phyloP scores from a whole-genome alignment of 257 asterid species.

The Petrea volubilis region DNA sequence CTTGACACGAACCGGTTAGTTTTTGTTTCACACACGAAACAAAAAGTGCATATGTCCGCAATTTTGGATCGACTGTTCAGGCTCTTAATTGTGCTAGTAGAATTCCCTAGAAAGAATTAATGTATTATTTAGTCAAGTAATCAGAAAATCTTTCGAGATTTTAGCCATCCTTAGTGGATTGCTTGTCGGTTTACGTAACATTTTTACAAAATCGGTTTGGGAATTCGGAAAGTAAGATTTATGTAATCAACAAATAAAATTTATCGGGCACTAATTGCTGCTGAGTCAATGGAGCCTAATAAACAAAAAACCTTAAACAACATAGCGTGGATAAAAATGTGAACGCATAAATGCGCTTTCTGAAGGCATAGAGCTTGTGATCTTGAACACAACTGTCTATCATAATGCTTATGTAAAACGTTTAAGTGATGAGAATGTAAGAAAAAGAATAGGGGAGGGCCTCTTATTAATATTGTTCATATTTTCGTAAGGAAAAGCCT shows the following conservation, averaged over 20 bases:
- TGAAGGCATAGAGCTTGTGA: neutral
- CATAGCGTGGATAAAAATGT: neutral
- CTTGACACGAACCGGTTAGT: constrained; percentile 3
- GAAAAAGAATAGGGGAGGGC: no score
- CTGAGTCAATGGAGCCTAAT: constrained; percentile 1
- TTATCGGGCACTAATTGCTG: neutral
- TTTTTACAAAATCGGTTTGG: neutral
- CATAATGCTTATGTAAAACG: neutral
- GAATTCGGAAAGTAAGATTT: constrained; percentile 3
- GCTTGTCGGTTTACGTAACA: neutral
- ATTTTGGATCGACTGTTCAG: neutral
- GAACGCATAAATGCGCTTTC: neutral
- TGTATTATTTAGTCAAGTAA: neutral
- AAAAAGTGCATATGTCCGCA: neutral
- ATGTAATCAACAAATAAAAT: neutral
- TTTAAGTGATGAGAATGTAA: no score
- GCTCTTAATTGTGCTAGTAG: constrained; percentile 4
- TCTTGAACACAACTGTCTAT: neutral
- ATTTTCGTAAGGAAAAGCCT: no score
- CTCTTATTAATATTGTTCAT: no score
- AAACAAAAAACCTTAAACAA: neutral
- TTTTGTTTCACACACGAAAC: constrained; percentile 1
- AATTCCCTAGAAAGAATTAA: neutral
- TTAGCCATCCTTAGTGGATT: neutral
- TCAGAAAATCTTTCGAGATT: neutral